phyloP scores from a whole-genome alignment of 805 yeast genomes.

The Wickerhamomyces pijperi region DNA sequence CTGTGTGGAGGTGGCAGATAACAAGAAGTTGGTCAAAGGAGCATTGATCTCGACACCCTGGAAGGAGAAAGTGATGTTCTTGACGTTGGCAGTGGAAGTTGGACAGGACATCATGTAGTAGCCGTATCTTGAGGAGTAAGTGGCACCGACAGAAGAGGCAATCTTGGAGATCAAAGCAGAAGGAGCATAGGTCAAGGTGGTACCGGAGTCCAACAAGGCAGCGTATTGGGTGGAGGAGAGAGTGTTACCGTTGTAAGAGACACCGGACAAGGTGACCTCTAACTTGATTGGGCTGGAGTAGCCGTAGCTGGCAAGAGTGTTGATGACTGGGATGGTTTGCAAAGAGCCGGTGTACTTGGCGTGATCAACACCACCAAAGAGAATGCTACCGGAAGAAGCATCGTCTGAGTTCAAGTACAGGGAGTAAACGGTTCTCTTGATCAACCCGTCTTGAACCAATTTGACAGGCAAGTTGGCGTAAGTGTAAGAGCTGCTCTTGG shows the following conservation, averaged over 20 bases:
- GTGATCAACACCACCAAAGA: slow-evolving; percentile 67
- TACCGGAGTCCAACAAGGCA: slow-evolving; percentile 36
- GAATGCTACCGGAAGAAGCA: slow-evolving; percentile 37
- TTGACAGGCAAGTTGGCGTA: slow-evolving; percentile 61
- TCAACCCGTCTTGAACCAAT: slow-evolving; percentile 47
- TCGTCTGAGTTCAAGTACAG: slow-evolving; percentile 39
- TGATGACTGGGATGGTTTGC: slow-evolving; percentile 33
- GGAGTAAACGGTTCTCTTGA: slow-evolving; percentile 46
- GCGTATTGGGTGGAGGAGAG: slow-evolving; percentile 4
- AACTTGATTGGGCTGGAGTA: slow-evolving; percentile 31
- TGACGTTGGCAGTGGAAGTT: slow-evolving; percentile 4
- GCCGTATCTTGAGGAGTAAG: slow-evolving; percentile 28
- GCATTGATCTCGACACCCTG: slow-evolving; percentile 45
- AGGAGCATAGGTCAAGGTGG: slow-evolving; percentile 36
- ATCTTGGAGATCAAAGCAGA: slow-evolving; percentile 21
- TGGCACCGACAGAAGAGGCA: slow-evolving; percentile 31
- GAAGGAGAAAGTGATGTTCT: slow-evolving; percentile 28
- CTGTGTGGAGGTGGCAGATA: slow-evolving; percentile 7
- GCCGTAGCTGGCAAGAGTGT: slow-evolving; percentile 18
- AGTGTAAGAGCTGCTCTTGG: slow-evolving; percentile 18
- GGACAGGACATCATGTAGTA: slow-evolving; percentile 38
- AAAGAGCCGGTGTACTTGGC: slow-evolving; percentile 47
- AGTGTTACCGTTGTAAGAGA: slow-evolving; percentile 4
- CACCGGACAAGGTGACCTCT: slow-evolving; percentile 30
- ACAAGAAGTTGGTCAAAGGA: slow-evolving; percentile 29